phyloP scores from a whole-genome alignment of 2,329 filamentous ascomycete genomes.

The Grosmannia huntii region DNA sequence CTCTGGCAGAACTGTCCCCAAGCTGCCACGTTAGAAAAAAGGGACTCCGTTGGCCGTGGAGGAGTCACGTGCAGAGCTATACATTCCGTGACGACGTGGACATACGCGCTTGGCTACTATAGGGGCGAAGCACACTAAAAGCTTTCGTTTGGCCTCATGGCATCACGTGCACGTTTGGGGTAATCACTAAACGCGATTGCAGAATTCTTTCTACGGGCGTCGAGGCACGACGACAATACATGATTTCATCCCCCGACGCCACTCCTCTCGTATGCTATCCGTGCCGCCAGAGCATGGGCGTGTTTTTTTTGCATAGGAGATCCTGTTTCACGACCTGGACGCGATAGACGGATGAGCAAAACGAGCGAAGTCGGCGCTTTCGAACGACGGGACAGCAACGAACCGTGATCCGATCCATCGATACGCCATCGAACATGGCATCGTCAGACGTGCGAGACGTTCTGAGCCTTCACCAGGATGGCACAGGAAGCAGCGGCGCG shows the following conservation, averaged over 20 bases:
- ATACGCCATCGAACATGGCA: constrained; percentile 35
- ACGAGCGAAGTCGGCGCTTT: not conserved
- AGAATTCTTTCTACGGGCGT: not conserved
- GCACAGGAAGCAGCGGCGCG: constrained; percentile 20
- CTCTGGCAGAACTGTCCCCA: not conserved
- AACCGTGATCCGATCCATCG: not conserved
- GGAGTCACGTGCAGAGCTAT: constrained; percentile 1
- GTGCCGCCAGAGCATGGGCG: not conserved
- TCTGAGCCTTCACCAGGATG: constrained; percentile 61
- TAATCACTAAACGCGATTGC: not conserved
- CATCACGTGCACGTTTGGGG: not conserved
- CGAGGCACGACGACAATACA: not conserved
- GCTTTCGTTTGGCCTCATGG: not conserved
- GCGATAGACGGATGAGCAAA: not conserved
- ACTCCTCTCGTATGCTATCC: not conserved
- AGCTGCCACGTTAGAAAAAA: constrained; percentile 9
- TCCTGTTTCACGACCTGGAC: not conserved
- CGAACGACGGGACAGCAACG: not conserved
- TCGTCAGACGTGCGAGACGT: constrained; percentile 79
- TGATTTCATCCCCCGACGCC: not conserved
- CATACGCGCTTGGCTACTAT: not conserved
- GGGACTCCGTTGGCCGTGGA: not conserved
- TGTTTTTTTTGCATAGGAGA: not conserved
- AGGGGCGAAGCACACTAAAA: not conserved
- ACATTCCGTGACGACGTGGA: not conserved